Base-by-base conservation (phyloP, 2,329 filamentous ascomycete species). In the Metarhizium rileyi region DNA sequence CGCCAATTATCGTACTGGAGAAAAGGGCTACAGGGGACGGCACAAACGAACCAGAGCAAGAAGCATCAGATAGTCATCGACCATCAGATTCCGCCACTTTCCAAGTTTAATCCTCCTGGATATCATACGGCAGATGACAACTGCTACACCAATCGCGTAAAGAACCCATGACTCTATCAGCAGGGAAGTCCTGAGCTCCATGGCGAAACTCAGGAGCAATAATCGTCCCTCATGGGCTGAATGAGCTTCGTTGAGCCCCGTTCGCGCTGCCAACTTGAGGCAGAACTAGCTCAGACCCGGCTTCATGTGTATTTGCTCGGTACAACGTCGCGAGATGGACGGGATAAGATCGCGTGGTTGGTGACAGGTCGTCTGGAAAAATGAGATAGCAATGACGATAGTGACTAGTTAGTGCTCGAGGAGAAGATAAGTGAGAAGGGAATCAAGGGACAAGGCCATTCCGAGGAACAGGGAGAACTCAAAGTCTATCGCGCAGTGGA, bases 51-150 rank as follows among this genome's bases (percentile, higher is more conserved):
- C 66, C 20, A 74, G 63, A 7, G 74, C 70, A 49, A 78, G 65
- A 8, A 74, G 40, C 76, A 81, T 81, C 23, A 78, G 63, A 57
- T 72, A 80, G 57, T 83, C 79, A 55, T 82, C 79, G 25, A 72
- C 57, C 56, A 77, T 73, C n/a, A 79, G 70, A 6, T 66, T 66
- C 40, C 63, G 67, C 55, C 71, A 63, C 36, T 72, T 70, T 16
- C 74, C 69, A 27, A 80, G 57, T 46, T 63, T 63, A 18, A 69
- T 57, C 1, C 63, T 61, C 14, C 66, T 57, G 7, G 66, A 64
- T 33, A 59, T 44, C 54, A 64, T 33, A 4, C 62, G 59, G 18
- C 56, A 58, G 3, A 22, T 50, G 10, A 64, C 62, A 3, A 62
- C 44, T 4, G 57, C 28, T 5, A 63, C 53, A 5, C 62, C 62